These are phyloP conservation scores for Fusarium keratoplasticum DNA, from an alignment of 2,329 filamentous ascomycete species.

Conservation along the genomic window DNA sequence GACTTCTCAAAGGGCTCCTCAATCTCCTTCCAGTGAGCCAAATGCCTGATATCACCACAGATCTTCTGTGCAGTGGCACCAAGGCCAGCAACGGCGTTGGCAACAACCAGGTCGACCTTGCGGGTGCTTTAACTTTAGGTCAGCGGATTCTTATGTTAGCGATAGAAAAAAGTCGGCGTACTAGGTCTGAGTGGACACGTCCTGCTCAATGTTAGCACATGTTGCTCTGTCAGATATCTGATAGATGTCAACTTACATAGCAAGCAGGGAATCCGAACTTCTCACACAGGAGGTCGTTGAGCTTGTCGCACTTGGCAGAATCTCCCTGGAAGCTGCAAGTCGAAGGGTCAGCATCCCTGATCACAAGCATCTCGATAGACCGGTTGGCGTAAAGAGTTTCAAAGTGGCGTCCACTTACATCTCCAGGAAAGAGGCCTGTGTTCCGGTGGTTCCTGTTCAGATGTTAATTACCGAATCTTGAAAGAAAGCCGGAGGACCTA, in stretches of 20 bases:
- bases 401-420: slow-evolving; percentile 9
- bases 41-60: slow-evolving; percentile 77
- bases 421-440: slow-evolving; percentile 77
- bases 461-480: not conserved
- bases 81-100: slow-evolving; percentile 82
- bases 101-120: slow-evolving; percentile 85
- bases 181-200: slow-evolving; percentile 72
- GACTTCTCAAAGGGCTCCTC: slow-evolving; percentile 78
- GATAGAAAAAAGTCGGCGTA: not conserved
- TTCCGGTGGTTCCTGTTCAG: slow-evolving; percentile 64
- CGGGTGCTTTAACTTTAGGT: slow-evolving; percentile 59
- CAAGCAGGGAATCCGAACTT: slow-evolving; percentile 64
- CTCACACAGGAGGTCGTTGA: slow-evolving; percentile 67
- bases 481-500: not conserved
- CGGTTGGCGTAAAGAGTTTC: not conserved
- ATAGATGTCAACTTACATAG: slow-evolving; percentile 47
- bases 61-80: slow-evolving; percentile 81
- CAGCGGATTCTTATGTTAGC: not conserved
- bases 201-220: not conserved
- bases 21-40: slow-evolving; percentile 83
- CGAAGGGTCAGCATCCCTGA: not conserved
- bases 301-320: slow-evolving; percentile 60
- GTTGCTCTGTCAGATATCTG: not conserved
- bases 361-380: not conserved
- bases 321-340: slow-evolving; percentile 57